Evolutionary conservation across 164 flowering plant species (phyloP).

Genomic region (Umbellularia californica): DNA sequence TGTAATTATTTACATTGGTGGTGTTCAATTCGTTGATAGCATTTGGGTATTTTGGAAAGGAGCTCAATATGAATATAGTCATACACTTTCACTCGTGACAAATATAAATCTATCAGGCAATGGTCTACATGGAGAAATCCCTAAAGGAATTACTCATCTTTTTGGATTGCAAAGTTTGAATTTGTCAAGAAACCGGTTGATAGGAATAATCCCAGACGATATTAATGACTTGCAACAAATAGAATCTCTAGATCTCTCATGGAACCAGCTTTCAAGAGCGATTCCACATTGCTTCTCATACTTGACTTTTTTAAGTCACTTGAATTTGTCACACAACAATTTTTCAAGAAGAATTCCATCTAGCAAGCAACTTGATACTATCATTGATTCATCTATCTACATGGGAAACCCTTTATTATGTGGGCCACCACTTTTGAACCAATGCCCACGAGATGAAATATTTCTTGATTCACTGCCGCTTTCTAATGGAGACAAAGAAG

Average conservation of each 20-base stretch:
- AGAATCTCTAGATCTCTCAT: constrained; percentile 5
- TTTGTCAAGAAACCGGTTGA: constrained; percentile 1
- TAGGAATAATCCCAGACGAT: neutral
- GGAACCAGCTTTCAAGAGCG: neutral
- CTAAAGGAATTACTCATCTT: neutral
- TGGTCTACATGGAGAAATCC: constrained; percentile 5
- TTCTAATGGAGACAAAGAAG: neutral
- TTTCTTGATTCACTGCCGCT: neutral
- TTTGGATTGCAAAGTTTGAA: neutral
- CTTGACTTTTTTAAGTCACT: too few species aligned
- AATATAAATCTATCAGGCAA: constrained; percentile 8
- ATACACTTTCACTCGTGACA: neutral
- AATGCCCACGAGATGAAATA: neutral
- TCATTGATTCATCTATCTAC: neutral
- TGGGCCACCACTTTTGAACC: neutral
- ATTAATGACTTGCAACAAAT: neutral
- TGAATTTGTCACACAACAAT: too few species aligned
- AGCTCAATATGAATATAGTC: too few species aligned
- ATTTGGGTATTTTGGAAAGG: neutral
- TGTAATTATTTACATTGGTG: too few species aligned
- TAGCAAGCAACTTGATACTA: neutral
- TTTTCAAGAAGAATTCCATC: too few species aligned
- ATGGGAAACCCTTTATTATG: neutral
- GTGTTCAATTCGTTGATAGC: neutral
- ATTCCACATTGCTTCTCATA: too few species aligned